These are phyloP conservation scores for Pseudogymnoascus sp. DNA, from an alignment of 2,329 filamentous ascomycete genomes.

Conservation along the genomic window DNA sequence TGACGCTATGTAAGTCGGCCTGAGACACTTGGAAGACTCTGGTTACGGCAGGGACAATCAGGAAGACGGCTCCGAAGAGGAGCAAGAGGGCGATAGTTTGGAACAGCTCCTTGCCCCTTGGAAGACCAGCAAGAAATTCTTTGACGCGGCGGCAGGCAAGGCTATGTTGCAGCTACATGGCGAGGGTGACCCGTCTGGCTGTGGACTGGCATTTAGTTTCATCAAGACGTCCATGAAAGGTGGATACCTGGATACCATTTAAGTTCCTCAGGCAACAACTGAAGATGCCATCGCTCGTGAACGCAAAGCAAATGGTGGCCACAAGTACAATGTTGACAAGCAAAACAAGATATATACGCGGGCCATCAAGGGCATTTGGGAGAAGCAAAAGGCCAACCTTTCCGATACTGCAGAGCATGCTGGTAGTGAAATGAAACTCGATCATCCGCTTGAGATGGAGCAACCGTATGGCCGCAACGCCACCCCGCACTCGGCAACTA, in stretches of 20 bases:
- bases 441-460: constrained; percentile 47
- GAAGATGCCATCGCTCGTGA: constrained; percentile 69
- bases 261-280: constrained; percentile 54
- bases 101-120: constrained; percentile 89
- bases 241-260: constrained; percentile 77
- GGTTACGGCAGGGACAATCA: constrained; percentile 63
- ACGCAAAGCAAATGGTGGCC: constrained; percentile 81
- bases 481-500: constrained; percentile 60
- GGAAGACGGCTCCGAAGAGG: constrained; percentile 31
- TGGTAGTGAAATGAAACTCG: constrained; percentile 41
- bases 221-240: constrained; percentile 99
- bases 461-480: constrained; percentile 37
- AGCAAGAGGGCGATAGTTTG: constrained; percentile 55
- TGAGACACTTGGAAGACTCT: constrained; percentile 82
- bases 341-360: constrained; percentile 90
- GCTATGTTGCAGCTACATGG: constrained; percentile 95
- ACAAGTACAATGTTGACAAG: constrained; percentile 94
- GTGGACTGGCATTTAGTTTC: constrained; percentile 91
- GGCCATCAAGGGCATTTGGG: constrained; percentile 88
- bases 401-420: constrained; percentile 63
- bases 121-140: constrained; percentile 94
- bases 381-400: constrained; percentile 72
- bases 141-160: constrained; percentile 87
- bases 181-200: constrained; percentile 87
- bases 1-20: constrained; percentile 93